Base-by-base conservation (phyloP, 768 basidiomycete species). In the Amanita rubescens region DNA sequence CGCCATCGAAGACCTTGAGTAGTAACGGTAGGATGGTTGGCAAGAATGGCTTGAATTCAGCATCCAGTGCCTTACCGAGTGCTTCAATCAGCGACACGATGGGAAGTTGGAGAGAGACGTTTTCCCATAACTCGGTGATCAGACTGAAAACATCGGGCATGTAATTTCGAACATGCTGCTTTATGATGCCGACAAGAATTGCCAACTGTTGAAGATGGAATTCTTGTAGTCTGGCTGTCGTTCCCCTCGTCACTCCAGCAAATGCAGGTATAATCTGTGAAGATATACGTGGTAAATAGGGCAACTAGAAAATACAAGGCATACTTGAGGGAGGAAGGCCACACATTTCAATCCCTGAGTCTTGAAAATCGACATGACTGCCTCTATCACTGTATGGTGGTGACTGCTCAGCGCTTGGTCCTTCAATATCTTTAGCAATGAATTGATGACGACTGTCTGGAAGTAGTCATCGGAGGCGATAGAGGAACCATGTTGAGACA, bases 361-460 rank as follows among this genome's bases (percentile, higher is more conserved):
- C 69, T 94, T 94, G 79, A 98, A 99, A 56, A 99, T 98, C 43
- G 92, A 87, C 92, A 98, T 97, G 60, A 99, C 88, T 1, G 94
- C 94, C 65, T 98, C 94, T 53, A 98, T 94, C 44, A 94, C 95
- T 20, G 85, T 88, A 62, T 96, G 88, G 61, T 97, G 94, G 60
- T 91, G 86, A 53, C 75, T 84, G 62, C 79, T 87, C 55, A 96
- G 76, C 1, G 93, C 84, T 51, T 90, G 85, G 65, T 99, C 96
- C 63, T 85, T 90, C 57, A 99, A 67, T 54, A 99, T 88, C 38
- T 82, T 78, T 32, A 98, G 77, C 9, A 99, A 77, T 0, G 93
- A 80, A 24, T 82, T 87, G 65, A 99, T 90, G 34, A 94, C 94
- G 5, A 94, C 92, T 5, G 91, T 92, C 65, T 98, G 96, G 70